A percentile compares a stretch with the other conserved stretches of the same genome.
Conservation (phyloP, 148 eudicot genomes). For the Beta vulgaris region DNA sequence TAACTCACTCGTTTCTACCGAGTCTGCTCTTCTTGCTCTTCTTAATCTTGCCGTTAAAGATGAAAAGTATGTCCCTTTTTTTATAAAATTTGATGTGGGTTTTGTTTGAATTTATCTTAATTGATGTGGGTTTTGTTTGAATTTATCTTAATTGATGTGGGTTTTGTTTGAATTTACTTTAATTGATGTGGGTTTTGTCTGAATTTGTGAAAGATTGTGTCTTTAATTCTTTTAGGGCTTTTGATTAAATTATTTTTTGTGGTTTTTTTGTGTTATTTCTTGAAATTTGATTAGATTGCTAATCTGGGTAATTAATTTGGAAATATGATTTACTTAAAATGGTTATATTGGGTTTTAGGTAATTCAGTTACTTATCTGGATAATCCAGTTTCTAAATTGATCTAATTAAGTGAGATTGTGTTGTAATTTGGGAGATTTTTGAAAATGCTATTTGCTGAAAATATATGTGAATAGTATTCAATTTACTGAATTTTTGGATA, state of each 20-base stretch:
- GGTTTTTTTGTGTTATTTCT: neutral
- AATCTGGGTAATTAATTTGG: neutral
- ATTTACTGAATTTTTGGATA: slow-evolving; percentile 8
- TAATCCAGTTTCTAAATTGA: neutral
- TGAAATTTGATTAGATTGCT: neutral
- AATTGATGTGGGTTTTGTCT: neutral
- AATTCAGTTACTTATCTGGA: neutral
- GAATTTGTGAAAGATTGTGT: slow-evolving; percentile 16
- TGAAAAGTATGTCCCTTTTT: slow-evolving; percentile 49
- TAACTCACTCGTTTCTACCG: slow-evolving; percentile 44
- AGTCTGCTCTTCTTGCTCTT: slow-evolving; percentile 81
- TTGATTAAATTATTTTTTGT: neutral
- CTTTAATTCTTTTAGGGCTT: slow-evolving; percentile 5
- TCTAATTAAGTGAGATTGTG: neutral
- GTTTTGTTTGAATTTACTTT: neutral
- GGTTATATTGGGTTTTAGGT: neutral
- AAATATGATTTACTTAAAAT: neutral
- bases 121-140: neutral
- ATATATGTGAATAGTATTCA: no score
- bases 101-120: neutral
- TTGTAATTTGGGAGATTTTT: neutral
- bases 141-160: neutral
- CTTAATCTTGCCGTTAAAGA: slow-evolving; percentile 97
- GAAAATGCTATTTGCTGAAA: no score
- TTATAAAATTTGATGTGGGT: neutral